phyloP scores from a whole-genome alignment of 345 rosid genomes.

The Gossypium bickii region DNA sequence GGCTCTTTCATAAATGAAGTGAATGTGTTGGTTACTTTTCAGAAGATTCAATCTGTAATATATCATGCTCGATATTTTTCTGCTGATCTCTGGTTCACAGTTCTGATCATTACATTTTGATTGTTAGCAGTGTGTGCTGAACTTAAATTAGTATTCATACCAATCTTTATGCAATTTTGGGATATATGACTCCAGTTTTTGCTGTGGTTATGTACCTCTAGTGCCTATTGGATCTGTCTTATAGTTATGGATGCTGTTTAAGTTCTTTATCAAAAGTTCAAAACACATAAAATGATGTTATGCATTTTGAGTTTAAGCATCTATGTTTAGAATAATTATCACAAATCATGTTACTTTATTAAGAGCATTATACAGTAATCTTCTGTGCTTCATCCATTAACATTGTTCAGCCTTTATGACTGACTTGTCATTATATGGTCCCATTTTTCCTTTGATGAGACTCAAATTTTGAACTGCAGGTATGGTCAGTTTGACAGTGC shows the following conservation, averaged over 20 bases:
- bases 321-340: background rate
- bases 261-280: background rate
- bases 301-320: background rate
- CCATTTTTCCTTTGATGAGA: slow-evolving; percentile 7
- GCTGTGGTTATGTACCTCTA: background rate
- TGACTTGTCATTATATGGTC: slow-evolving; percentile 8
- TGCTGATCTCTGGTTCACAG: background rate
- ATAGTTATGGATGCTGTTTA: background rate
- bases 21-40: background rate
- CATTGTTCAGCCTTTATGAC: background rate
- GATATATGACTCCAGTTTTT: background rate
- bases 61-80: background rate
- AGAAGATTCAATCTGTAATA: slow-evolving; percentile 4
- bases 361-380: background rate
- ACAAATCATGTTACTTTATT: background rate
- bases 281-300: background rate
- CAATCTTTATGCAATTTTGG: background rate
- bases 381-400: background rate
- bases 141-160: background rate
- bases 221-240: background rate
- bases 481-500: slow-evolving; percentile 96
- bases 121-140: background rate
- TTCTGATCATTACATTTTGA: background rate
- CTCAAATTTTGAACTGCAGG: slow-evolving; percentile 42
- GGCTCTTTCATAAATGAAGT: background rate